Evolutionary conservation across 345 rosid species (phyloP).

Genomic region (Corymbia maculata): DNA sequence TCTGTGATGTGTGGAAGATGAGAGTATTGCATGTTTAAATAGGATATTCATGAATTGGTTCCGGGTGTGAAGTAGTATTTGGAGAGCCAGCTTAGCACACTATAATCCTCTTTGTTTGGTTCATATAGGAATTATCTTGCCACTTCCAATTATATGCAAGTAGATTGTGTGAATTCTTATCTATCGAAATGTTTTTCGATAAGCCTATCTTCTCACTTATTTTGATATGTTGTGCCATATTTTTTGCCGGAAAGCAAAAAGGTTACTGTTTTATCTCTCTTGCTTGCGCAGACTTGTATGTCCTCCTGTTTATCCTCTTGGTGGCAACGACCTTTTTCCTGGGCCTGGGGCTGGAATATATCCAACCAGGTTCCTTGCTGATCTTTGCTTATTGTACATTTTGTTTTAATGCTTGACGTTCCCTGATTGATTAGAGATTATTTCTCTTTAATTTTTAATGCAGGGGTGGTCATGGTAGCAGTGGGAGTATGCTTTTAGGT

Average conservation of each 20-base stretch:
- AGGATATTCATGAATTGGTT: not conserved
- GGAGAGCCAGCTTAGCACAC: not conserved
- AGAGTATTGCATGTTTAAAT: not conserved
- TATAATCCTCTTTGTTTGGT: not conserved
- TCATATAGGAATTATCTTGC: not conserved
- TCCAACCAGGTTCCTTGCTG: constrained; percentile 41
- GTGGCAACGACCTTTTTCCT: constrained; percentile 43
- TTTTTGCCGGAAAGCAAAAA: not conserved
- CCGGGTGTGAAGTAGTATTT: not conserved
- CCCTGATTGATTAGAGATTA: not conserved
- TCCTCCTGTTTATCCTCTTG: constrained; percentile 43
- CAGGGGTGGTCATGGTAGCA: constrained; percentile 48
- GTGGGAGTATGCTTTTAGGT: constrained; percentile 79
- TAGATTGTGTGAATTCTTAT: not conserved
- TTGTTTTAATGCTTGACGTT: not conserved
- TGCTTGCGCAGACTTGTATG: constrained; percentile 22
- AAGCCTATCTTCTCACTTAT: not conserved
- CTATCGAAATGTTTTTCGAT: not conserved
- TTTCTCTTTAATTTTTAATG: not conserved
- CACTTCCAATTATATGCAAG: not conserved
- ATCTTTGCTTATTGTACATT: not conserved
- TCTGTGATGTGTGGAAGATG: not conserved
- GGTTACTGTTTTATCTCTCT: not conserved
- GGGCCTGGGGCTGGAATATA: constrained; percentile 72
- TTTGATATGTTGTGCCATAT: not conserved